Conservation (phyloP, 345 rosid genomes). For the Populus euphratica region DNA sequence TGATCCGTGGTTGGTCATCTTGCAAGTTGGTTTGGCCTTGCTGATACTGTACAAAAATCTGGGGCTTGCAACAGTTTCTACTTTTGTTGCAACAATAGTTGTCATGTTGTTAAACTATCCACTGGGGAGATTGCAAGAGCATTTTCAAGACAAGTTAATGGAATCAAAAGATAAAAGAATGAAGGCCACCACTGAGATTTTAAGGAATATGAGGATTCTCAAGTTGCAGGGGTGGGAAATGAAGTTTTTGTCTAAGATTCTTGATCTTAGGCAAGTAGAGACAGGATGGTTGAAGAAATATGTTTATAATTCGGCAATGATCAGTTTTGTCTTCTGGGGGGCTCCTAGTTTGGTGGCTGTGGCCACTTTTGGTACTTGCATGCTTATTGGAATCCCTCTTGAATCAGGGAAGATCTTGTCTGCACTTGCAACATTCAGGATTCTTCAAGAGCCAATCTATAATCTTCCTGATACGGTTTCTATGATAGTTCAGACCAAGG, state of each 20-base stretch:
- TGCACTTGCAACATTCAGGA: constrained; percentile 34
- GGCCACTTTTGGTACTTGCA: constrained; percentile 33
- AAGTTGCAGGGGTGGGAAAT: constrained; percentile 44
- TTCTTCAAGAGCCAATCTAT: constrained; percentile 32
- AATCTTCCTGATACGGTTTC: constrained; percentile 31
- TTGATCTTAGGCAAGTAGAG: constrained; percentile 26
- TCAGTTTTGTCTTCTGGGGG: constrained; percentile 21
- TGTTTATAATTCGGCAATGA: constrained; percentile 15
- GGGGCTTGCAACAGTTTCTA: constrained; percentile 21
- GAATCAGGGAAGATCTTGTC: constrained; percentile 36
- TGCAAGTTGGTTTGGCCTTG: constrained; percentile 33
- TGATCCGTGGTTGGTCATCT: constrained; percentile 29
- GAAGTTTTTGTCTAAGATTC: constrained; percentile 34
- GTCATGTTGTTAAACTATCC: constrained; percentile 33
- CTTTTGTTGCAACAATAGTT: constrained; percentile 17
- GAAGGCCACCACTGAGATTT: constrained; percentile 33
- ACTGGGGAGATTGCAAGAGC: constrained; percentile 23
- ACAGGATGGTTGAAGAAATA: constrained; percentile 31
- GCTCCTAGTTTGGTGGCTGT: constrained; percentile 28
- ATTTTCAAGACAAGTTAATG: constrained; percentile 32
- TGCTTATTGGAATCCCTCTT: constrained; percentile 27
- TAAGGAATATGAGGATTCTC: constrained; percentile 35
- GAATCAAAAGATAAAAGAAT: constrained; percentile 32
- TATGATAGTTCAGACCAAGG: constrained; percentile 32
- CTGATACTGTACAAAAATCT: constrained; percentile 30